A percentile compares a stretch with the other conserved stretches of the same genome.
Conservation (phyloP, 139 green algal genomes). For the Chlorella ohadii region DNA sequence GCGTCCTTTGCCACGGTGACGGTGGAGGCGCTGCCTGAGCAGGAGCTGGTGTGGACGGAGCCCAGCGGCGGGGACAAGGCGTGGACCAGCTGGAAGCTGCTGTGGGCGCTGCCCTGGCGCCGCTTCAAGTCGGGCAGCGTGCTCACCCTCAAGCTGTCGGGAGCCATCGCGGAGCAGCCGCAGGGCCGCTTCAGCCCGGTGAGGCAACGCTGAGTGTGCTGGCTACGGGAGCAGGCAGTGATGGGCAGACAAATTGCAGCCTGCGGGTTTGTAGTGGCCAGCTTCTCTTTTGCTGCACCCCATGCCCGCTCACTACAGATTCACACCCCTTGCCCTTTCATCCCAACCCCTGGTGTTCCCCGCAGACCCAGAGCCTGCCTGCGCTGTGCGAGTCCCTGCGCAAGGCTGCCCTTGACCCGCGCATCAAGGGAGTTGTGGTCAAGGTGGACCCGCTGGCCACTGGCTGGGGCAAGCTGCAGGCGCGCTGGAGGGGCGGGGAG, state of each 20-base stretch:
- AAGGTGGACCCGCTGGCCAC: constrained; percentile 81
- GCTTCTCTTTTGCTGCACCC: too few relatives aligned
- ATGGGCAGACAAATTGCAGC: too few relatives aligned
- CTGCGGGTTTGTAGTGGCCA: too few relatives aligned
- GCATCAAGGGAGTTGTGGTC: constrained; percentile 82
- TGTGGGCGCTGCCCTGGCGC: constrained; percentile 85
- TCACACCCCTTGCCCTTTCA: too few relatives aligned
- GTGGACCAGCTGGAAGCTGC: constrained; percentile 33
- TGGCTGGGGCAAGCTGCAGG: constrained; percentile 69
- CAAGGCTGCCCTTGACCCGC: constrained; percentile 91
- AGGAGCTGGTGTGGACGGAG: constrained; percentile 36
- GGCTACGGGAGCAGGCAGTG: too few relatives aligned
- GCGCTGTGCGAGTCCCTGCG: constrained; percentile 73
- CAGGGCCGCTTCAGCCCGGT: constrained; percentile 48
- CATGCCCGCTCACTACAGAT: too few relatives aligned
- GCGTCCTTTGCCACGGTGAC: background rate
- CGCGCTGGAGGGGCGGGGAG: background rate
- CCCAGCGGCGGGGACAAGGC: constrained; percentile 14
- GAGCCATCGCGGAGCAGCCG: constrained; percentile 60
- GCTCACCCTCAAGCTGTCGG: constrained; percentile 79
- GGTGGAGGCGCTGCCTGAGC: constrained; percentile 5
- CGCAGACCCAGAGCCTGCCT: constrained; percentile 59
- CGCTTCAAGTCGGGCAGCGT: constrained; percentile 85
- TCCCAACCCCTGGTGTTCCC: background rate
- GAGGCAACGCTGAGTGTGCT: too few relatives aligned